Base-by-base conservation (phyloP, 192 early-diverging fungal genomes). In the Linnemannia zychae region DNA sequence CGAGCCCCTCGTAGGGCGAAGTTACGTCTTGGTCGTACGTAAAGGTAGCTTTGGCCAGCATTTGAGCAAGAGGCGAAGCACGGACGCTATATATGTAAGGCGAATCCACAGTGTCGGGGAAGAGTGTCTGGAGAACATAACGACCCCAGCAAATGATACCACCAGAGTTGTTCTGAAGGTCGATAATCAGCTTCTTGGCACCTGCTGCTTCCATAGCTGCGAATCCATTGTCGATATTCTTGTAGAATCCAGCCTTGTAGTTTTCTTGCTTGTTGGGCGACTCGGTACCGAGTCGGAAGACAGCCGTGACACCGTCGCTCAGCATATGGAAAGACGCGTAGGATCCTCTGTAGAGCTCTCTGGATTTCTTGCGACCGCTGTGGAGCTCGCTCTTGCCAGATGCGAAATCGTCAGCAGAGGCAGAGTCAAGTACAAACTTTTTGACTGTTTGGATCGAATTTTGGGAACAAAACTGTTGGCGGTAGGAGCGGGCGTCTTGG, bases 61-160 rank as follows among this genome's bases (percentile, higher is more conserved):
- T 74, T 47, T 85, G 82, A 16, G 82, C 77, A 31, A 85, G 63
- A 16, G 76, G 76, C 1, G 82, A 85, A 1, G 82, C 77, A 12
- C 73, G 77, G 11, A 85, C 53, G n/a, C 47, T 78, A 38, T 85
- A 85, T 53, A 85, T 85, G 46, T 85, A 85, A 0, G 82, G 82
- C 20, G 82, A 60, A 17, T 78, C 75, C 17, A 76, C 74, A 5
- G 82, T 85, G 31, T 34, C 31, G 13, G 82, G 82, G 74, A 79
- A 85, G 3, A 85, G 69, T 11, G 77, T 76, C 31, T 85, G 82
- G 5, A 85, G 72, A 16, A 85, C 82, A 47, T 85, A 85, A 7
- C 82, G 82, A 9, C 77, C 82, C 82, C 82, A 85, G 38, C 82
- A 85, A 11, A 85, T 85, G 46, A 85, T 85, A 0, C 82, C 82